A percentile compares a stretch with the other conserved stretches of the same genome.
phyloP scores from a whole-genome alignment of 2,329 filamentous ascomycete genomes.

The Coccinonectria pachysandricola region DNA sequence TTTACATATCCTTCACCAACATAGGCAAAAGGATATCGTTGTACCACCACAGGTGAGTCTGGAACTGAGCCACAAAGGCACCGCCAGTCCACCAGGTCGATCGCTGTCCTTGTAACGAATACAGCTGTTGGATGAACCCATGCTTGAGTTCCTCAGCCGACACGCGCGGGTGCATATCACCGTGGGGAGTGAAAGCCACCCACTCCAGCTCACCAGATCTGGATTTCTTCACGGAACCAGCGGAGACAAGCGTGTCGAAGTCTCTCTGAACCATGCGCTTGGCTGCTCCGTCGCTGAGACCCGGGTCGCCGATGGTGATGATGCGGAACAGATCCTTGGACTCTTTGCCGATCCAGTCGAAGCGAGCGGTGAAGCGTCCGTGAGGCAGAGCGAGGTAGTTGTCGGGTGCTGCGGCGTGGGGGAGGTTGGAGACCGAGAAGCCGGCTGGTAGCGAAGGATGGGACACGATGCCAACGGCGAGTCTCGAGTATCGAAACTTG shows the following conservation, averaged over 20 bases:
- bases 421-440: slow-evolving; percentile 13
- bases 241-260: slow-evolving; percentile 19
- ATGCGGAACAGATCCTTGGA: slow-evolving; percentile 21
- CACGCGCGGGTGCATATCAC: slow-evolving; percentile 26
- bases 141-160: slow-evolving; percentile 21
- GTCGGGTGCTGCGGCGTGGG: slow-evolving; percentile 8
- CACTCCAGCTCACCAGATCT: slow-evolving; percentile 19
- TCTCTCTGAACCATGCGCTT: slow-evolving; percentile 16
- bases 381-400: slow-evolving; percentile 13
- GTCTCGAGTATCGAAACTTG: slow-evolving; percentile 23
- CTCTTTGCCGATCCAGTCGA: slow-evolving; percentile 21
- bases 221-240: slow-evolving; percentile 15
- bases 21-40: slow-evolving; percentile 18
- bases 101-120: slow-evolving; percentile 31
- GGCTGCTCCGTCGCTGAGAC: slow-evolving; percentile 11
- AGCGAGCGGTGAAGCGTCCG: slow-evolving; percentile 12
- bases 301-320: slow-evolving; percentile 17
- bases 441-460: slow-evolving; percentile 16
- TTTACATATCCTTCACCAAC: slow-evolving; percentile 6
- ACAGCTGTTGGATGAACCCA: slow-evolving; percentile 32
- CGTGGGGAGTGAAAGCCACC: slow-evolving; percentile 25
- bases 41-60: slow-evolving; percentile 25
- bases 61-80: slow-evolving; percentile 24
- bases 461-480: slow-evolving; percentile 23
- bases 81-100: slow-evolving; percentile 36